phyloP scores from a whole-genome alignment of 768 basidiomycete genomes.

The Boletus bicolor region DNA sequence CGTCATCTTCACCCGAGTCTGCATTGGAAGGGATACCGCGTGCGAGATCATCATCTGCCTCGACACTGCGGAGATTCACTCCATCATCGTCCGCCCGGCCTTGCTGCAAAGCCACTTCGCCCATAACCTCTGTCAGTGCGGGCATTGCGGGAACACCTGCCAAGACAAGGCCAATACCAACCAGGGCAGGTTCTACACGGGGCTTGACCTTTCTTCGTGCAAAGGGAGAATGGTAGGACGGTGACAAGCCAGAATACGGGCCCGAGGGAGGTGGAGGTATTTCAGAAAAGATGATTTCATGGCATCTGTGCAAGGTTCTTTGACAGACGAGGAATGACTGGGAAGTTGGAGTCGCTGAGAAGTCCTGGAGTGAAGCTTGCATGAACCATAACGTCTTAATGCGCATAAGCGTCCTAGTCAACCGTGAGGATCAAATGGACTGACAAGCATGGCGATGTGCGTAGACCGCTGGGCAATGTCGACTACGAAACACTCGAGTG shows the following conservation, averaged over 20 bases:
- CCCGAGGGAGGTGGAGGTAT: constrained; percentile 60
- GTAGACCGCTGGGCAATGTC: constrained; percentile 87
- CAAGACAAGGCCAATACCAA: constrained; percentile 81
- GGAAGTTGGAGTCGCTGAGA: constrained; percentile 52
- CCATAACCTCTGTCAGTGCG: constrained; percentile 64
- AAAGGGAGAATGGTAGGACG: constrained; percentile 48
- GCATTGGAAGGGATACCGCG: constrained; percentile 20
- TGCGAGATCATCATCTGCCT: constrained; percentile 42
- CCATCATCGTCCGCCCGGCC: constrained; percentile 72
- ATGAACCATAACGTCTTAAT: constrained; percentile 94
- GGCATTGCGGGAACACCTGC: constrained; percentile 81
- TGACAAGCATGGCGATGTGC: constrained; percentile 91
- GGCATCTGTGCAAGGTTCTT: constrained; percentile 84
- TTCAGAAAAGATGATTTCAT: constrained; percentile 95
- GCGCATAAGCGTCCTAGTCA: constrained; percentile 9
- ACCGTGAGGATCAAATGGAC: constrained; percentile 36
- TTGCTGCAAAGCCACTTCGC: constrained; percentile 86
- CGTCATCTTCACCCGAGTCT: constrained; percentile 37
- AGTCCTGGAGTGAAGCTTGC: constrained; percentile 90
- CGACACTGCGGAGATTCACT: constrained; percentile 46
- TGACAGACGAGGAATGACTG: constrained; percentile 89
- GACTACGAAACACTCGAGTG: constrained; percentile 91
- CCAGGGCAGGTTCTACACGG: constrained; percentile 68
- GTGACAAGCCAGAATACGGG: constrained; percentile 62
- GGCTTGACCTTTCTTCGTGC: constrained; percentile 65